Evolutionary conservation across 352 stramenopile species (phyloP).

Genomic region (Phytophthora sp.): DNA sequence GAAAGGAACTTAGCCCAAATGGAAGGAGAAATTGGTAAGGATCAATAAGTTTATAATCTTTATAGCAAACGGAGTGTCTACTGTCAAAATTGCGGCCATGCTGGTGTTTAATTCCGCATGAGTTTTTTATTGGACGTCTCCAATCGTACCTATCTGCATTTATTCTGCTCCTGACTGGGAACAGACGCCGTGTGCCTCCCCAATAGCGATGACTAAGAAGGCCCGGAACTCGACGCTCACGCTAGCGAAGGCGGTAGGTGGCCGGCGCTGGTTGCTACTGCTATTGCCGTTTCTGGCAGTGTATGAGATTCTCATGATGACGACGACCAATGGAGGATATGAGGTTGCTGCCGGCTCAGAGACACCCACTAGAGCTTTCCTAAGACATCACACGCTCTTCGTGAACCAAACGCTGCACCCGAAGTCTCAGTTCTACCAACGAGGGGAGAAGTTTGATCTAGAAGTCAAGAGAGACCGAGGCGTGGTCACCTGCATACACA

Average conservation of each 20-base stretch:
- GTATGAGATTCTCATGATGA: slow-evolving; percentile 1
- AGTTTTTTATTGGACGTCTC: too few species aligned
- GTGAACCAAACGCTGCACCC: slow-evolving; percentile 8
- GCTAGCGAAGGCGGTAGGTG: slow-evolving; percentile 2
- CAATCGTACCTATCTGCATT: too few species aligned
- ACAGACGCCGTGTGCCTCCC: too few species aligned
- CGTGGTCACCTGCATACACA: slow-evolving; percentile 19
- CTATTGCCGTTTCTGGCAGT: slow-evolving; percentile 13
- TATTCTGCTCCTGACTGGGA: too few species aligned
- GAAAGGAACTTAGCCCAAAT: too few species aligned
- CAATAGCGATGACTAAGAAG: slow-evolving; percentile 24
- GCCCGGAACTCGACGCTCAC: not conserved
- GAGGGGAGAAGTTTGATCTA: slow-evolving; percentile 10
- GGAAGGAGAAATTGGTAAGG: too few species aligned
- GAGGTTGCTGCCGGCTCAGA: not conserved
- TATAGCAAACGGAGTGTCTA: not conserved
- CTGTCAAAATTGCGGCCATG: too few species aligned
- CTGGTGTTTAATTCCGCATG: too few species aligned
- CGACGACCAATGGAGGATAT: slow-evolving; percentile 1
- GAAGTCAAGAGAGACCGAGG: slow-evolving; percentile 9
- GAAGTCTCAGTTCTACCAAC: slow-evolving; percentile 17
- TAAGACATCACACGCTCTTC: slow-evolving; percentile 2
- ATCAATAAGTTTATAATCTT: too few species aligned
- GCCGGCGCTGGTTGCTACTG: slow-evolving; percentile 10
- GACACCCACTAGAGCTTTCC: not conserved